These are phyloP conservation scores for Podochytrium sp. DNA, from an alignment of 192 early-diverging fungal genomes.

Conservation along the genomic window DNA sequence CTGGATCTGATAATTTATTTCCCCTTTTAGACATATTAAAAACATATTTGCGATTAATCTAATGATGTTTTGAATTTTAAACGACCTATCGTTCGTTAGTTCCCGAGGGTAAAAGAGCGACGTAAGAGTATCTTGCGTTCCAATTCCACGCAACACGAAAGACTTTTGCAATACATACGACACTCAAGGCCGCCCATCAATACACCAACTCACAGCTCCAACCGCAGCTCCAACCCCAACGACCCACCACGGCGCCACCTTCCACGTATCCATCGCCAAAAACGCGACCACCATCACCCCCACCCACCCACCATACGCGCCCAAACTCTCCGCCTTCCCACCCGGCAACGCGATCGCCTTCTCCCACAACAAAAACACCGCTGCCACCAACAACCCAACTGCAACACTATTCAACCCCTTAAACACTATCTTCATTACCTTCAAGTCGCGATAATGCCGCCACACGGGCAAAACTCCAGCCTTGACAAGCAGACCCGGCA, in stretches of 20 bases:
- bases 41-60: too few species aligned
- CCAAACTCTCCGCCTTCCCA: constrained; percentile 22
- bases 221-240: constrained; percentile 17
- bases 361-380: constrained; percentile 49
- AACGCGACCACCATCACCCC: constrained; percentile 26
- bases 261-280: constrained; percentile 22
- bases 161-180: too few species aligned
- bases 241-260: constrained; percentile 13
- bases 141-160: too few species aligned
- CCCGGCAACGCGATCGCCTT: constrained; percentile 35
- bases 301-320: constrained; percentile 27
- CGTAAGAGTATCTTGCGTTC: too few species aligned
- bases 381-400: constrained; percentile 56
- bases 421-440: background rate
- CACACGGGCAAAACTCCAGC: constrained; percentile 68
- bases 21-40: too few species aligned
- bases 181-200: constrained; percentile 19
- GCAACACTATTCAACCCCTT: constrained; percentile 60
- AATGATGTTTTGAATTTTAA: too few species aligned
- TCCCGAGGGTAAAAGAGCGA: too few species aligned
- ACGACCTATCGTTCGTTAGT: too few species aligned
- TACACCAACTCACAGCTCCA: constrained; percentile 4
- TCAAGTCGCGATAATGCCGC: constrained; percentile 32
- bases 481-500: constrained; percentile 65
- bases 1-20: too few species aligned